Conservation (phyloP, 2,329 filamentous ascomycete genomes). For the Karstenula rhodostoma region DNA sequence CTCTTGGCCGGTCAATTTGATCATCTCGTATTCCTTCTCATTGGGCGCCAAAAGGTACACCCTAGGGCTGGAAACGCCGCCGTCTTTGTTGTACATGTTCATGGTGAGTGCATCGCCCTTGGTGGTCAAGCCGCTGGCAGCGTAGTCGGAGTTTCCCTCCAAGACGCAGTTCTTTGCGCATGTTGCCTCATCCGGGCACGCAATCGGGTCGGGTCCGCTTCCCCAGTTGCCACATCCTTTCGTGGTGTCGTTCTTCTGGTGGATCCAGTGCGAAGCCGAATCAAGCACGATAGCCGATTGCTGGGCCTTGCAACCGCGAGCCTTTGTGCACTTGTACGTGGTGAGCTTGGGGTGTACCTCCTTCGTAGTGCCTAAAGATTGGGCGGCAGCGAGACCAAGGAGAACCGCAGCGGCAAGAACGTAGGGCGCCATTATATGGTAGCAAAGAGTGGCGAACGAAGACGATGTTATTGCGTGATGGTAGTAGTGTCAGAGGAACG, state of each 20-base stretch:
- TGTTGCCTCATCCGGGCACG: conserved; percentile 58
- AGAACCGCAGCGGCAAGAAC: conserved; percentile 35
- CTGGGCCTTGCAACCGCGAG: conserved; percentile 57
- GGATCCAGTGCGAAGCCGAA: conserved; percentile 55
- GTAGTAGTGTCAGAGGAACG: conserved; percentile 4
- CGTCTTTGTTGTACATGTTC: conserved; percentile 50
- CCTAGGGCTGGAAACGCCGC: conserved; percentile 57
- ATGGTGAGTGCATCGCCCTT: conserved; percentile 59
- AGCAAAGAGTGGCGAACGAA: conserved; percentile 14
- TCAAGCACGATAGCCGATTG: conserved; percentile 62
- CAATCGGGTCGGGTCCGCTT: conserved; percentile 48
- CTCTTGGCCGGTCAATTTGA: conserved; percentile 72
- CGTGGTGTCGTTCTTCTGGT: conserved; percentile 48
- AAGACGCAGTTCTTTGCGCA: conserved; percentile 66
- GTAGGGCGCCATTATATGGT: conserved; percentile 34
- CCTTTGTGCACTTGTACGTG: conserved; percentile 62
- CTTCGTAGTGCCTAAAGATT: conserved; percentile 40
- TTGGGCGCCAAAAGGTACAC: conserved; percentile 69
- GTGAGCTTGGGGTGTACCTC: conserved; percentile 62
- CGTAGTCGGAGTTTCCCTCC: conserved; percentile 63
- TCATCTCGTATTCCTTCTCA: conserved; percentile 69
- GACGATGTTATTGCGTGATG: conserved; percentile 13
- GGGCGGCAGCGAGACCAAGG: conserved; percentile 38
- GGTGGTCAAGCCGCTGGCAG: conserved; percentile 62
- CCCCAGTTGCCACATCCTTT: conserved; percentile 46